Evolutionary conservation across 768 basidiomycete genomes (phyloP), one percentile per base, ranked within the genome.

Genomic region (Neoboletus subvelutipes): DNA sequence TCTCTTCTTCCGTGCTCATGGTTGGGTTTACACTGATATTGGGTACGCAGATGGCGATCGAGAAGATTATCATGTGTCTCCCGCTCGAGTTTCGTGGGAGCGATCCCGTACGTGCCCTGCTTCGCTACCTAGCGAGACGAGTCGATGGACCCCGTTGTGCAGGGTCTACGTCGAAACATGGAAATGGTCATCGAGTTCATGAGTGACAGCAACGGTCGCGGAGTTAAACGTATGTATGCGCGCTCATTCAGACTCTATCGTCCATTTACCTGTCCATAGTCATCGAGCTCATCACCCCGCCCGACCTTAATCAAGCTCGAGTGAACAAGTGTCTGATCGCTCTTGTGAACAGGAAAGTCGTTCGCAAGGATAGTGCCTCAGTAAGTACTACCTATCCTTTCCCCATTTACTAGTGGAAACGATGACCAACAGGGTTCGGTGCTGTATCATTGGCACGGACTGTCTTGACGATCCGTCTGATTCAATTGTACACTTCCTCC

Each of bases 311-410:
- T 51, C 94, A 96, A 75, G 89, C 93, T 9, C 81, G 90, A 42
- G 94, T 93, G 41, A 96, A 97, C 72, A 95, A 93, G 70, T 96
- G 93, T 63, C 78, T 98, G 37, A 93, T 98, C 51, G 92, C 93
- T 2, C 77, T 98, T 8, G 93, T 95, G 5, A 88, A 88, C 67
- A 81, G 91, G 48, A 96, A 95, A 67, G 80, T 91, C 20, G 90
- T 94, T 1, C 78, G 76, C 54, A 95, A 94, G 71, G 85, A 90
- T 42, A 90, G 78, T 48, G 76, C 75, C 48, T 81, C 84, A 2
- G 86, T 86, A 55, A 49, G 83, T 64, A 37, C 8, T 0, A 2
- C 2, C 9, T 15, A 0, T 41, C 8, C 10, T 1, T 11, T 42
- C 17, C 0, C 18, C 4, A 26, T 6, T 20, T 45, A 37, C 18